Evolutionary conservation across 805 yeast genomes (phyloP).

Genomic region (Lipomyces spencermartinsiae): DNA sequence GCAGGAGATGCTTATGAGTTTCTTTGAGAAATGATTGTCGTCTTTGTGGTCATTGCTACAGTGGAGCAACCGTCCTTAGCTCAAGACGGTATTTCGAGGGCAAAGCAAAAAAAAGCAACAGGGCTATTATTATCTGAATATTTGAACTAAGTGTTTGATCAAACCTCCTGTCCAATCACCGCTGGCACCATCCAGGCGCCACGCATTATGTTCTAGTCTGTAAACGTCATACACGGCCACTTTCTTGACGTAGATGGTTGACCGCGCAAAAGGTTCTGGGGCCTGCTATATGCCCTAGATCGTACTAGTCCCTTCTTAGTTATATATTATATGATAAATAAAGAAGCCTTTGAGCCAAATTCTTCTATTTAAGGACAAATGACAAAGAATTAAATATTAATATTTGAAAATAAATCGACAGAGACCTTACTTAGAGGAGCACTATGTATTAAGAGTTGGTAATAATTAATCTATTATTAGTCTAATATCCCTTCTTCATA

Average conservation of each 20-base stretch:
- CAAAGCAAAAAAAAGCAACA: constrained; percentile 5
- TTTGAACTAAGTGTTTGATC: constrained; percentile 1
- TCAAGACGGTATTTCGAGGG: not conserved
- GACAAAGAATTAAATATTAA: constrained; percentile 2
- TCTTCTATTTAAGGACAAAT: not conserved
- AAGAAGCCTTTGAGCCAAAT: not conserved
- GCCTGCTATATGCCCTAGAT: not conserved
- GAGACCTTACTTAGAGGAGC: constrained; percentile 1
- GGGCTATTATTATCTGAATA: not conserved
- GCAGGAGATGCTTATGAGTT: constrained; percentile 1
- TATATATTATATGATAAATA: not conserved
- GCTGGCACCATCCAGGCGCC: not conserved
- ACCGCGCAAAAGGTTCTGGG: not conserved
- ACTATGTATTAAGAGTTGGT: not conserved
- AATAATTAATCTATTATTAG: no score
- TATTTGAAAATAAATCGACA: not conserved
- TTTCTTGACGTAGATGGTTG: not conserved
- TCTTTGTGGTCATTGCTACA: not conserved
- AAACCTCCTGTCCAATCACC: not conserved
- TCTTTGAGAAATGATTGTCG: not conserved
- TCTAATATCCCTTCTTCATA: no score
- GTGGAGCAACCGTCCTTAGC: not conserved
- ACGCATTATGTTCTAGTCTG: not conserved
- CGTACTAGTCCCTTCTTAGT: not conserved
- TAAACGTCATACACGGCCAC: not conserved